These are phyloP conservation scores for Tetrapisispora arboricola DNA, from an alignment of 805 yeast genomes.

Conservation along the genomic window DNA sequence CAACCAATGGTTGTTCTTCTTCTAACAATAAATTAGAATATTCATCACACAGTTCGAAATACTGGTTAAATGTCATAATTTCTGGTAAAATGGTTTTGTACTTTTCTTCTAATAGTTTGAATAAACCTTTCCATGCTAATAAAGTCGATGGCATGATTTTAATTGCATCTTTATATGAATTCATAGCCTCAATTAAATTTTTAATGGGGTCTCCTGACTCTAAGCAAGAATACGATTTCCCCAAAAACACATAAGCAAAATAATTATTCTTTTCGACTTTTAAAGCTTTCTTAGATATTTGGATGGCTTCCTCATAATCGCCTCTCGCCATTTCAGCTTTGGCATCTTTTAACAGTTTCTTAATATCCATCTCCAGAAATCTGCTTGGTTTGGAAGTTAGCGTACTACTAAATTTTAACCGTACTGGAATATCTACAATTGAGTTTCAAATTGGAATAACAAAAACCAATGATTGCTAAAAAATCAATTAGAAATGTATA, in stretches of 20 bases:
- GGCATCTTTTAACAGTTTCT: constrained; percentile 38
- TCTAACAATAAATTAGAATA: constrained; percentile 35
- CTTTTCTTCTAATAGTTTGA: constrained; percentile 30
- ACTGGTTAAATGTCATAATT: constrained; percentile 30
- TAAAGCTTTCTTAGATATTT: constrained; percentile 45
- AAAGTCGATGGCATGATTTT: constrained; percentile 40
- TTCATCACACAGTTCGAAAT: constrained; percentile 37
- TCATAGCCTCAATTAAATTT: constrained; percentile 10
- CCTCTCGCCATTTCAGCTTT: constrained; percentile 41
- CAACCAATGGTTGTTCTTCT: constrained; percentile 38
- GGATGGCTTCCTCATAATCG: constrained; percentile 55
- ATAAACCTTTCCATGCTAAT: constrained; percentile 76
- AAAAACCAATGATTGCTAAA: too few relatives aligned
- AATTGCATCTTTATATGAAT: constrained; percentile 40
- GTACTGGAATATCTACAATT: too few relatives aligned
- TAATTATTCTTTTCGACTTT: constrained; percentile 46
- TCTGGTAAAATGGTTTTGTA: constrained; percentile 25
- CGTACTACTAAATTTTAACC: too few relatives aligned
- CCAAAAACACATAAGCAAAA: constrained; percentile 60
- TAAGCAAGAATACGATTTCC: constrained; percentile 51
- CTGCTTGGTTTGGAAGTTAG: too few relatives aligned
- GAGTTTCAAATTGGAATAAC: too few relatives aligned
- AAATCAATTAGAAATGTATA: too few relatives aligned
- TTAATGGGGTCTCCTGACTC: constrained; percentile 20
- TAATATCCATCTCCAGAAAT: constrained; percentile 11